Evolutionary conservation across 441 rosid species (phyloP), one percentile per base, ranked within the genome.

Genomic region (Brassica balearica): DNA sequence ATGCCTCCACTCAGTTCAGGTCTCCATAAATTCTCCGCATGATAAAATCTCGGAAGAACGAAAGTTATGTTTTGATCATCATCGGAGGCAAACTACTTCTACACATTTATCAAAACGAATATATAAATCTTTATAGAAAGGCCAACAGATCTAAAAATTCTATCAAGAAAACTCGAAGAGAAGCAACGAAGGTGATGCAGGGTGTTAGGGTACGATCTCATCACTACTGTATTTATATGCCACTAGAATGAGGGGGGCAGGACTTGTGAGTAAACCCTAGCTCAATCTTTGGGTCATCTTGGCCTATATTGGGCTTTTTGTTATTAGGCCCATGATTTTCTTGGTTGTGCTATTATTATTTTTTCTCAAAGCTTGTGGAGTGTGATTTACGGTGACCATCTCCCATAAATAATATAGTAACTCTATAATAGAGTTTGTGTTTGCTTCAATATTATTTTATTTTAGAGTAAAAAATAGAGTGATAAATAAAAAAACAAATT

Each of bases 21-120:
- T 78, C 81, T 78, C 81, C 81, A 78, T 78, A 78, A 32, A 46
- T 4, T 84, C 62, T 92, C 97, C 88, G 83, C 96, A 90, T 7
- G 62, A 22, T 55, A 55, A 55, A 25, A 85, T 79, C 90, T 93
- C 81, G 75, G 91, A 83, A 91, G 90, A 91, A 93, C 88, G 94
- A 88, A 91, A 88, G 89, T 90, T 72, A 48, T 61, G 61, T 59
- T 78, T 72, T 72, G 69, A 78, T 78, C 81, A 67, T 78, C 81
- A 78, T 72, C 69, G 81, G 17, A 78, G 77, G 81, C 81, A 65
- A 32, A 32, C 22, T 55, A 15, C 58, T 51, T 51, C 56, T 14
- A 51, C 19, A 6, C 8, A 5, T 0, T 19, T 10, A 34, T 38
- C 3, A 29, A 51, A 48, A 14, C 6, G 36, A 29, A 14, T 0